phyloP scores from a whole-genome alignment of 2,329 filamentous ascomycete species.

The Arthrocladium fulminans region DNA sequence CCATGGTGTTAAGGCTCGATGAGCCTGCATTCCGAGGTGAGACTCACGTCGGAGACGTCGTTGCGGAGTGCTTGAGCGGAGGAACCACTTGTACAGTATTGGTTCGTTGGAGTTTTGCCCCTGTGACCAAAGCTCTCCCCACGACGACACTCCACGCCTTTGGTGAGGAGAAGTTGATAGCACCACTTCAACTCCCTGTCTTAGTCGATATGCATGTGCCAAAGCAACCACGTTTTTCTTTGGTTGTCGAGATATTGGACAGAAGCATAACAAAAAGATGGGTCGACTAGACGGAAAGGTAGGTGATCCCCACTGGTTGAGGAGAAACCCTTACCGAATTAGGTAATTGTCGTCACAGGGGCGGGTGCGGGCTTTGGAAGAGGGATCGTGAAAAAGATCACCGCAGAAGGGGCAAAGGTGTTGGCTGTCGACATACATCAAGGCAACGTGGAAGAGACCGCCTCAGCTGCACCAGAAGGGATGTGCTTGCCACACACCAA shows the following conservation, averaged over 20 bases:
- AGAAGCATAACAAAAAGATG: background rate
- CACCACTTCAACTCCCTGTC: conserved; percentile 18
- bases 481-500: conserved; percentile 4
- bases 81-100: background rate
- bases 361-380: conserved; percentile 14
- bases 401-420: conserved; percentile 13
- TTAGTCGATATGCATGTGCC: no score
- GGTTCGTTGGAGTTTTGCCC: no score
- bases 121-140: background rate
- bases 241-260: no score
- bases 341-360: conserved; percentile 13
- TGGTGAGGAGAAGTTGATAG: conserved; percentile 27
- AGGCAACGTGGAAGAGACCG: conserved; percentile 6
- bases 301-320: background rate
- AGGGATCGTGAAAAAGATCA: conserved; percentile 14
- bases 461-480: background rate
- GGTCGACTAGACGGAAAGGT: conserved; percentile 12
- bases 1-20: no score
- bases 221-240: no score
- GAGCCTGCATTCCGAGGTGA: background rate
- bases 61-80: background rate
- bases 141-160: background rate
- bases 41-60: background rate
- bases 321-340: background rate
- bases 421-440: conserved; percentile 15